Base-by-base conservation (phyloP, 1,139 yeast genomes). In the Suhomyces bokatorum region DNA sequence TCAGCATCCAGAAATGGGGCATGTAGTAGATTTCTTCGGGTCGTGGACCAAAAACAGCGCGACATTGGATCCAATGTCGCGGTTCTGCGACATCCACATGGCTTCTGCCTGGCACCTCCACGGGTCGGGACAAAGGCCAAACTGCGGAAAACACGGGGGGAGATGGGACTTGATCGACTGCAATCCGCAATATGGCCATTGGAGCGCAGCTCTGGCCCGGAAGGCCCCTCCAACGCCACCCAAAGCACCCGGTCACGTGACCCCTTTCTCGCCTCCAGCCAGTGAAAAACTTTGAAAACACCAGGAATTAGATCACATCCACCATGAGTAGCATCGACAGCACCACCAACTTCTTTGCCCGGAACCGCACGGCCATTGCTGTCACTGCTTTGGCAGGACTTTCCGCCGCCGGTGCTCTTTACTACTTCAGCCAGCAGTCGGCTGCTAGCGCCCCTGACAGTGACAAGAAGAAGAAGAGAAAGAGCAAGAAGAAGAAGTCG, bases 311-410 rank as follows among this genome's bases (percentile, higher is more conserved):
- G 35, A 30, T 31, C 34, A 38, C 40, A 35, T 15, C 32, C 33
- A 38, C 35, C 22, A 44, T 44, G 47, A 44, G 47, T 38, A 40
- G 47, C 36, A 44, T 44, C 33, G 47, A 44, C 34, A 44, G 43
- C 39, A 41, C 44, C n/a, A 40, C 44, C 45, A 57, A 54, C 55
- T 81, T 82, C 64, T 68, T 82, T 47, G 67, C 76, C 43, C 76
- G 80, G 59, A 79, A 84, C 64, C 83, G 74, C 63, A 70, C 80
- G 28, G 85, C 85, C 33, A 72, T 84, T 42, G 70, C 76, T 33
- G 66, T 81, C 40, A 75, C 87, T 29, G 79, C 87, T 3, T 73
- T 80, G 47, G 84, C 85, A 34, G 85, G 85, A 48, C 76, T 77
- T 40, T 72, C 84, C 37, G 80, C 85, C 28, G 81, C 78, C 40